Evolutionary conservation across 2,329 filamentous ascomycete genomes (phyloP), one percentile per base, ranked within the genome.

Genomic region (Diaporthe caulivora): DNA sequence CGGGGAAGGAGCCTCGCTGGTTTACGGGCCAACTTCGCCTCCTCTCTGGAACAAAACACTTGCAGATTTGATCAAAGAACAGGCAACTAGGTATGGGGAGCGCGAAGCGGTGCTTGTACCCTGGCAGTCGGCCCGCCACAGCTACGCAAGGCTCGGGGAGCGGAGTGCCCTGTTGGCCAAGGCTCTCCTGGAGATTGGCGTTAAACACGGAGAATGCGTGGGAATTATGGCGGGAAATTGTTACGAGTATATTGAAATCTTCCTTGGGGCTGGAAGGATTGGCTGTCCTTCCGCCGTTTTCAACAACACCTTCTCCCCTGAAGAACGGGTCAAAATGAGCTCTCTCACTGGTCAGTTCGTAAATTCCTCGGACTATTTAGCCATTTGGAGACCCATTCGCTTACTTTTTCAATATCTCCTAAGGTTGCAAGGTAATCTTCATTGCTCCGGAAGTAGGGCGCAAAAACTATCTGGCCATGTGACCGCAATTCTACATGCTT

Each of bases 161-260:
- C 54, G 54, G 31, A 57, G 54, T 29, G 54, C 31, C 10, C 21
- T 57, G 3, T 7, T 37, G 18, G 31, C 54, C 10, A 57, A 57
- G 31, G 18, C 54, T 3, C 54, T 57, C 2, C 18, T 57, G 18
- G 54, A 15, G 3, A 34, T 5, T 7, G 31, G 31, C 3, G 2
- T 57, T 31, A 57, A 40, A 9, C 54, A 17, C 9, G 54, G 54
- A 15, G 21, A 57, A 18, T 57, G 54, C 21, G 54, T 57, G 31
- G 54, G 54, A 21, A 40, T 57, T 21, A 57, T 57, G 54, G 54
- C 54, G n/a, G 54, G 31, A 18, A 57, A 57, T 9, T 57, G 54
- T 15, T 40, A 57, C 31, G 7, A 57, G 54, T 57, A 57, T n/a
- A 40, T 57, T 10, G 54, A 57, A 17, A 15, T 57, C 18, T 57